Conservation (phyloP, 176 grass and related monocot species). For the Lolium rigidum region DNA sequence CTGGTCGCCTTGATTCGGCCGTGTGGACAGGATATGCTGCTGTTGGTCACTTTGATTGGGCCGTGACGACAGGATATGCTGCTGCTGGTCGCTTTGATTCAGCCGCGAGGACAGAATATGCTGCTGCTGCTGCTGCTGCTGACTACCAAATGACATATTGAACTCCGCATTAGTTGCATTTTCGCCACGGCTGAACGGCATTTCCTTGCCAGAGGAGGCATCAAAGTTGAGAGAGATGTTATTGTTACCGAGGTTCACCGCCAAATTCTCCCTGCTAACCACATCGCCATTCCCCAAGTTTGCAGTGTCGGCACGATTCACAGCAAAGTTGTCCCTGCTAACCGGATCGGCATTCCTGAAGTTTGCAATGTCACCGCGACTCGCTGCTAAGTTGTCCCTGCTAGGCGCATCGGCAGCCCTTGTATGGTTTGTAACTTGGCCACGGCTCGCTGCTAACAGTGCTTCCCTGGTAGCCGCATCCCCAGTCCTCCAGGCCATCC, state of each 20-base stretch:
- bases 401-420: conserved; percentile 36
- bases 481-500: conserved; percentile 50
- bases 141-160: conserved; percentile 44
- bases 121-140: conserved; percentile 37
- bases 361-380: conserved; percentile 10
- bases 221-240: neutral
- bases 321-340: conserved; percentile 19
- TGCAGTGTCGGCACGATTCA: neutral
- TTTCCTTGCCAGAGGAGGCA: neutral
- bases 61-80: conserved; percentile 9
- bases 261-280: conserved; percentile 17
- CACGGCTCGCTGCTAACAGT: neutral
- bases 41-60: conserved; percentile 42
- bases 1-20: neutral
- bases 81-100: neutral
- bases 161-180: conserved; percentile 46
- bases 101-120: conserved; percentile 17
- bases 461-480: conserved; percentile 42
- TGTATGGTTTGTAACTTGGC: conserved; percentile 19
- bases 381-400: conserved; percentile 27
- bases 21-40: conserved; percentile 13
- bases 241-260: neutral
- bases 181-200: neutral
- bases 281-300: conserved; percentile 37
- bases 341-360: conserved; percentile 40